Conservation (phyloP, 805 yeast genomes). For the Saturnispora sekii region DNA sequence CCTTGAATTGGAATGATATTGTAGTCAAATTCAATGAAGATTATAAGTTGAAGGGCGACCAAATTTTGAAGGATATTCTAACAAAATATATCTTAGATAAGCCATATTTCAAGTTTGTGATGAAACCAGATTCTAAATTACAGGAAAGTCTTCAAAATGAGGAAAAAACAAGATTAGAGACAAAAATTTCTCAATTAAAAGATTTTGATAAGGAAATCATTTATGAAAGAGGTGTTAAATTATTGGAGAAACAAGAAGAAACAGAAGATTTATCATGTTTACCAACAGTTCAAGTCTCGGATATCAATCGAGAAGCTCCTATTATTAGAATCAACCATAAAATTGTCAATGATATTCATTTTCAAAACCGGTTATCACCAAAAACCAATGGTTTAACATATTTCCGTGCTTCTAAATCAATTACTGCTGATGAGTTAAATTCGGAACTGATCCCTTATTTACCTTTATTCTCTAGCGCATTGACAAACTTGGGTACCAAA, state of each 20-base stretch:
- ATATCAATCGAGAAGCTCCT: slow-evolving; percentile 56
- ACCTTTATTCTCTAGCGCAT: slow-evolving; percentile 68
- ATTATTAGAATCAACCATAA: slow-evolving; percentile 27
- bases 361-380: slow-evolving; percentile 26
- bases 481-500: slow-evolving; percentile 81
- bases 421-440: slow-evolving; percentile 45
- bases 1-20: slow-evolving; percentile 54
- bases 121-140: slow-evolving; percentile 60
- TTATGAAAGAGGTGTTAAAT: slow-evolving; percentile 45
- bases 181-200: slow-evolving; percentile 34
- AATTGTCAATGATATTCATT: slow-evolving; percentile 9
- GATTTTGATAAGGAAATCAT: slow-evolving; percentile 50
- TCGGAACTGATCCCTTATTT: slow-evolving; percentile 53
- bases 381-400: slow-evolving; percentile 76
- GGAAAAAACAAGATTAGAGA: slow-evolving; percentile 45
- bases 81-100: slow-evolving; percentile 39
- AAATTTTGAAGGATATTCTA: slow-evolving; percentile 51
- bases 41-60: slow-evolving; percentile 40
- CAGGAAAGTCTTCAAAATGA: slow-evolving; percentile 41
- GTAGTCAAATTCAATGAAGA: slow-evolving; percentile 54
- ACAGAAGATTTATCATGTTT: slow-evolving; percentile 67
- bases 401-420: slow-evolving; percentile 53
- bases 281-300: slow-evolving; percentile 67
- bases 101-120: slow-evolving; percentile 60
- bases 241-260: slow-evolving; percentile 55